These are phyloP conservation scores for Emericellopsis atlantica DNA, from an alignment of 2,329 filamentous ascomycete species.

Conservation along the genomic window DNA sequence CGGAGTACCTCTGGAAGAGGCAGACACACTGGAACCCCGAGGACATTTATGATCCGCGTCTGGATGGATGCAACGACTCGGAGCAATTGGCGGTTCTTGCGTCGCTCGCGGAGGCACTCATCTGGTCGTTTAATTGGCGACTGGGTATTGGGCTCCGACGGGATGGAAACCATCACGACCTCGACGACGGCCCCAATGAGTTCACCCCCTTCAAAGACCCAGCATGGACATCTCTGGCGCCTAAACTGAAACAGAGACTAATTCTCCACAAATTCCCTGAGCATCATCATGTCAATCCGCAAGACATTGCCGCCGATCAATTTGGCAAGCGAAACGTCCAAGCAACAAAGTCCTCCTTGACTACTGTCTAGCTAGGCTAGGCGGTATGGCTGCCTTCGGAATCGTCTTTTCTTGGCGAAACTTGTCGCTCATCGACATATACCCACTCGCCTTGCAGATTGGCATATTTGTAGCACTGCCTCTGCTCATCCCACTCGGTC, in stretches of 20 bases:
- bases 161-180: constrained; percentile 1
- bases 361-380: not conserved
- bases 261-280: not conserved
- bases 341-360: constrained; percentile 1
- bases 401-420: not conserved
- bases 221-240: not conserved
- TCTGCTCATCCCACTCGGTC: not conserved
- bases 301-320: not conserved
- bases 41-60: constrained; percentile 4
- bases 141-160: constrained; percentile 9
- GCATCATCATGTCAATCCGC: not conserved
- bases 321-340: constrained; percentile 2
- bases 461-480: not conserved
- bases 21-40: constrained; percentile 10
- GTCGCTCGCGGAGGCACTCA: constrained; percentile 9
- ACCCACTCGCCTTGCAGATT: constrained; percentile 1
- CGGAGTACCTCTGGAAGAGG: constrained; percentile 13
- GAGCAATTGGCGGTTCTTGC: constrained; percentile 12
- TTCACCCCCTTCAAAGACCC: not conserved
- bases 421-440: not conserved
- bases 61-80: constrained; percentile 3
- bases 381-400: not conserved
- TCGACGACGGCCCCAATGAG: not conserved
- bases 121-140: constrained; percentile 11
- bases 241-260: not conserved